Conservation (phyloP, 371 early-diverging fungal species). For the Nosema muscidifuracis region DNA sequence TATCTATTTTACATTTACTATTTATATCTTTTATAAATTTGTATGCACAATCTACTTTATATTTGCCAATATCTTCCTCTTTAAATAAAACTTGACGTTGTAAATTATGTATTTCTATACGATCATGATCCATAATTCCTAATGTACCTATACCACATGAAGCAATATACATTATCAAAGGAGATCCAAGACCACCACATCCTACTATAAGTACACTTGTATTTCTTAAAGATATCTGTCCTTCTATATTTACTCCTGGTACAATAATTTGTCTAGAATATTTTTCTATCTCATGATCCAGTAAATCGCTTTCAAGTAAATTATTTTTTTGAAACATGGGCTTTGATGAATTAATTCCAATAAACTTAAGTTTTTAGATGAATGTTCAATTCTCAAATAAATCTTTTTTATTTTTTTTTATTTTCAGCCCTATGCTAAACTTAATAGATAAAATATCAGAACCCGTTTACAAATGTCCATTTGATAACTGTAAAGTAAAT, state of each 20-base stretch:
- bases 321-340: slow-evolving; percentile 42
- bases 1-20: slow-evolving; percentile 18
- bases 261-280: slow-evolving; percentile 85
- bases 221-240: slow-evolving; percentile 72
- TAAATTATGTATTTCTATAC: slow-evolving; percentile 81
- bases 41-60: slow-evolving; percentile 75
- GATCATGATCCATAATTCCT: slow-evolving; percentile 88
- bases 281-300: slow-evolving; percentile 69
- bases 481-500: neutral
- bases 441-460: neutral
- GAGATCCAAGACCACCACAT: slow-evolving; percentile 88
- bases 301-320: slow-evolving; percentile 38
- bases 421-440: neutral
- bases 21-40: slow-evolving; percentile 60
- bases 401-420: neutral
- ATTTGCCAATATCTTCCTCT: slow-evolving; percentile 67
- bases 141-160: slow-evolving; percentile 79
- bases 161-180: slow-evolving; percentile 78
- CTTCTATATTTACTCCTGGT: slow-evolving; percentile 71
- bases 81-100: slow-evolving; percentile 88
- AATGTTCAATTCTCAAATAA: neutral
- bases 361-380: neutral
- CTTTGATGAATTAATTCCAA: no score
- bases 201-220: slow-evolving; percentile 79
- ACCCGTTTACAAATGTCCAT: neutral